These are phyloP conservation scores for Stephania cephalantha DNA, from an alignment of 164 flowering plant genomes.

Conservation along the genomic window DNA sequence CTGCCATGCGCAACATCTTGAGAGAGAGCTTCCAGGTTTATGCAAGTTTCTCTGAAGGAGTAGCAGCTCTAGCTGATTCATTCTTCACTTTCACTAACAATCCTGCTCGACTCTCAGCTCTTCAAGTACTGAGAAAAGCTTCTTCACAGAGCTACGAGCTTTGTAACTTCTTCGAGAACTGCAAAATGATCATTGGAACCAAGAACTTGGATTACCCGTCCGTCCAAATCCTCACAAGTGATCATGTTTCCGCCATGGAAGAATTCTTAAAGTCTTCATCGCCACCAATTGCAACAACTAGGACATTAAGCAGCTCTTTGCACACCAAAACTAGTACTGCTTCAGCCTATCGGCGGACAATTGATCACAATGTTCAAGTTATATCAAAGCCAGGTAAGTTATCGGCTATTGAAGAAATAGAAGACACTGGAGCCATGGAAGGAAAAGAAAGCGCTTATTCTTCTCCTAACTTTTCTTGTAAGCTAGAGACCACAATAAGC, in stretches of 20 bases:
- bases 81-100: constrained; percentile 40
- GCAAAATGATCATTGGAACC: constrained; percentile 37
- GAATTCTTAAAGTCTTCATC: constrained; percentile 19
- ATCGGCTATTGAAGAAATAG: not conserved
- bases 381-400: constrained; percentile 2
- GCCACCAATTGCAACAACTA: not conserved
- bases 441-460: not conserved
- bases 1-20: constrained; percentile 37
- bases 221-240: constrained; percentile 36
- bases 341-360: not conserved
- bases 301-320: not conserved
- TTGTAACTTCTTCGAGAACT: constrained; percentile 39
- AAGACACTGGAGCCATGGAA: not conserved
- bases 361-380: not conserved
- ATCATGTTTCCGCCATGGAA: constrained; percentile 31
- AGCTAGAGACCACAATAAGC: constrained; percentile 46
- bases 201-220: constrained; percentile 51
- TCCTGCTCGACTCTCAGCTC: constrained; percentile 38
- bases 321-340: not conserved
- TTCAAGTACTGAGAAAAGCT: constrained; percentile 50
- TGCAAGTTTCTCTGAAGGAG: constrained; percentile 44
- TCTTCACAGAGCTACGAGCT: constrained; percentile 52
- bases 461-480: constrained; percentile 19
- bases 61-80: constrained; percentile 45
- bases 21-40: constrained; percentile 68